Evolutionary conservation across 768 basidiomycete genomes (phyloP), one percentile per base, ranked within the genome.

Genomic region (Auriscalpium microsporum): DNA sequence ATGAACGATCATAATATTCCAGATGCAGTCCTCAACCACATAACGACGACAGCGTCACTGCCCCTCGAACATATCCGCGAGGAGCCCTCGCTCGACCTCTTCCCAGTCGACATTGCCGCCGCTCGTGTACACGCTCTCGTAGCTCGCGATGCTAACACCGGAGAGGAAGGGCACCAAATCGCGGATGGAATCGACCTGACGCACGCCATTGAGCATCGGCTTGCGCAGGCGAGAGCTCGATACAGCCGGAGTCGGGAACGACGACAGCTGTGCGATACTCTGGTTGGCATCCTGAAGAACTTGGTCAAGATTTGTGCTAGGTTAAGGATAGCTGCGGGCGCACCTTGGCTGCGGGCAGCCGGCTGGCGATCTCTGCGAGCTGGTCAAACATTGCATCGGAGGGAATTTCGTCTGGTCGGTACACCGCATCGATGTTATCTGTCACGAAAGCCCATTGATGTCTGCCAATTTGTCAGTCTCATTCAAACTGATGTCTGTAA

Each of bases 371-470:
- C 59, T 94, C 93, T 45, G 91, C 84, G 0, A 98, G 75, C 54
- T 87, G 87, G 65, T 99, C 96, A 70, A 97, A 80, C 75, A 96
- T 83, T 2, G 93, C 87, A 61, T 88, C 87, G 0, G 94, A 90
- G 55, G 75, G 74, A 80, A 87, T 92, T 46, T 84, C 75, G 55
- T 93, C 86, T 0, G 93, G 89, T 16, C 83, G 86, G 70, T 92
- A 94, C 36, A 94, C 80, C 0, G 95, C 94, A 63, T 98, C 96
- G 7, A 94, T 90, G 0, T 95, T 98, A 68, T 99, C 95, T 3
- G 94, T 96, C 45, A 97, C 83, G 68, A 98, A 99, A 64, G 96
- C 90, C 95, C 96, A 99, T 74, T 99, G 94, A 68, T 98, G 90
- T 67, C 87, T 90, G 61, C 17, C 51, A 23, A 35, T 23, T 34